Evolutionary conservation across 2,329 filamentous ascomycete species (phyloP), one percentile per base, ranked within the genome.

Genomic region (Mycosphaerelloides madeirae): DNA sequence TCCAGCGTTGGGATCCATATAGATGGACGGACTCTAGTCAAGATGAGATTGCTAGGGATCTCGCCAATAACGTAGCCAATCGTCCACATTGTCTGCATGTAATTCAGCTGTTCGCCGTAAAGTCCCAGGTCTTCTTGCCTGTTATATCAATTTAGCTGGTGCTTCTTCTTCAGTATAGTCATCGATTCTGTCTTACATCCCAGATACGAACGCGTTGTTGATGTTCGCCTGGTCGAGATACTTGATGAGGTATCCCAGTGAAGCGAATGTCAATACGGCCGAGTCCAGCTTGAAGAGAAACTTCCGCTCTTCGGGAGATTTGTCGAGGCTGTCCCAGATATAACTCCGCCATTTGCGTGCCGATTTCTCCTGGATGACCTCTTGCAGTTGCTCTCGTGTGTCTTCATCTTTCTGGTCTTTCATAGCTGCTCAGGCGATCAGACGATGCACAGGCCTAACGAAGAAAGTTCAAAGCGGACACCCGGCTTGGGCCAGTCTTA

Each of bases 51-150:
- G 35, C 66, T 72, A 1, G 73, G 73, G 11, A 56, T 46, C 14
- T 56, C 37, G 16, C 51, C 51, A 8, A 56, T 41, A 19, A 54
- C 53, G 38, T 83, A 20, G 20, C 25, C 20, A 33, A 31, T 18
- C 6, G 33, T 35, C 11, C 19, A 35, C 11, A 14, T 18, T 12
- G 33, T 35, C 19, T 14, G 15, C 15, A 18, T 18, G 33, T 35
- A 35, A 12, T 14, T 35, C 14, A 18, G 19, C 33, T 35, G 14
- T 8, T 35, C 19, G 13, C n/a, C 44, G 79, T 0, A 79, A 71
- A 0, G 75, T 80, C 68, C 78, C 83, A 31, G 69, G 72, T 0
- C 77, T 74, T 37, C 33, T 40, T 78, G 68, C 64, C 75, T 75
- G 44, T 73, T 75, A 41, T 80, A n/a, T 25, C 22, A 25, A 6